Evolutionary conservation across 495 filamentous ascomycete species (phyloP).

Genomic region (Penicillium ochrochloron): DNA sequence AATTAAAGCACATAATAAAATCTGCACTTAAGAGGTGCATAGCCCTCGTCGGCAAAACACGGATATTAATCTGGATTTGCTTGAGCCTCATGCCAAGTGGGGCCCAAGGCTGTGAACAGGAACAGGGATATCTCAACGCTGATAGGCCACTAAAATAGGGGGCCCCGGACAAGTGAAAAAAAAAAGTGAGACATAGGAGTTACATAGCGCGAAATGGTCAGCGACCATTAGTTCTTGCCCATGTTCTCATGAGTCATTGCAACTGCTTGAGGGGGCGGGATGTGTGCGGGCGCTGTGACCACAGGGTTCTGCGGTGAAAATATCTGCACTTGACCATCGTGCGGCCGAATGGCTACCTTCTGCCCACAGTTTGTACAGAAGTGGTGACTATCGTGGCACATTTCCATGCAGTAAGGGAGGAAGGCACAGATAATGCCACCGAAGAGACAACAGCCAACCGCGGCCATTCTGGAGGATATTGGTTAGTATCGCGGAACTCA

Average conservation of each 20-base stretch:
- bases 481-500: constrained; percentile 6
- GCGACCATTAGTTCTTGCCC: not conserved
- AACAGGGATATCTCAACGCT: not conserved
- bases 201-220: not conserved
- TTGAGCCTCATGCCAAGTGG: too few relatives aligned
- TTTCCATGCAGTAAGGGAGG: constrained; percentile 24
- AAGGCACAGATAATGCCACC: constrained; percentile 25
- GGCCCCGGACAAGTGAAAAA: not conserved
- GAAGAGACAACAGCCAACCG: constrained; percentile 24
- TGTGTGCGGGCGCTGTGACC: constrained; percentile 7
- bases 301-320: constrained; percentile 16
- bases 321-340: constrained; percentile 18
- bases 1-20: too few relatives aligned
- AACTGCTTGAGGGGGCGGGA: constrained; percentile 18
- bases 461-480: constrained; percentile 18
- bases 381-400: constrained; percentile 27
- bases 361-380: constrained; percentile 22
- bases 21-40: too few relatives aligned
- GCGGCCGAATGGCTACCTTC: constrained; percentile 16
- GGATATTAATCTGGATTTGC: too few relatives aligned
- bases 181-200: not conserved
- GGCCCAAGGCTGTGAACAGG: too few relatives aligned
- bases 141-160: not conserved
- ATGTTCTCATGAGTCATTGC: constrained; percentile 8
- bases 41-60: too few relatives aligned